Base-by-base conservation (phyloP, 106 monocot species). In the Dendrobium nobile region DNA sequence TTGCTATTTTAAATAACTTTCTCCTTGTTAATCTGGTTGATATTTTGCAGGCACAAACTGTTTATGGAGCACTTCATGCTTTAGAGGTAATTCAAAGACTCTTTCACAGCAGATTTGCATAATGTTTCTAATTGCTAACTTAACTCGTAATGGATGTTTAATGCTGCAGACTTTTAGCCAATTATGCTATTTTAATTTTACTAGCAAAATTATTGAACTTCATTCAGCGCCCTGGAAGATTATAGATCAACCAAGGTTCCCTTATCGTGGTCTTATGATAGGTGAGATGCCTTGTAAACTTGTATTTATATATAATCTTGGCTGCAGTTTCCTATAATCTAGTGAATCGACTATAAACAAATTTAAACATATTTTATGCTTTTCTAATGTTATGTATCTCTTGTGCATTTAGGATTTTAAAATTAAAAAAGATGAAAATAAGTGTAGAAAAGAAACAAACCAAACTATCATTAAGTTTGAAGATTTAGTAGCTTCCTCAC, bases 31-130 rank as follows among this genome's bases (percentile, higher is more conserved):
- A 75, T 51, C 1, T 75, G 61, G 4, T 47, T 40, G 59, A 47
- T 73, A n/a, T 80, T 51, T 81, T 89, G 82, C 84, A 97, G 97
- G 92, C 97, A 86, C 85, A 86, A 65, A 97, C 94, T 73, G 87
- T 97, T 86, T 97, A 84, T 84, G 97, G 97, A 83, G 97, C 94
- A 77, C 92, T 97, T 80, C 89, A 97, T 91, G 94, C 90, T 74
- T 84, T 97, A 18, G 85, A 97, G 92, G 94, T 97, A 79, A 5
- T 74, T 67, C 18, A 27, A 11, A 67, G 20, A 41, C n/a, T 82
- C 13, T 7, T 41, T 45, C 19, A 75, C 51, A 51, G 13, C 10
- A 15, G 13, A 51, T 13, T 51, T 72, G 13, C 73, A 72, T 40
- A n/a, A 4, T 45, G 81, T 81, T 73, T 8, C 33, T 37, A 70